These are phyloP conservation scores for Fusarium sambucinum DNA, from an alignment of 2,329 filamentous ascomycete species.

Conservation along the genomic window DNA sequence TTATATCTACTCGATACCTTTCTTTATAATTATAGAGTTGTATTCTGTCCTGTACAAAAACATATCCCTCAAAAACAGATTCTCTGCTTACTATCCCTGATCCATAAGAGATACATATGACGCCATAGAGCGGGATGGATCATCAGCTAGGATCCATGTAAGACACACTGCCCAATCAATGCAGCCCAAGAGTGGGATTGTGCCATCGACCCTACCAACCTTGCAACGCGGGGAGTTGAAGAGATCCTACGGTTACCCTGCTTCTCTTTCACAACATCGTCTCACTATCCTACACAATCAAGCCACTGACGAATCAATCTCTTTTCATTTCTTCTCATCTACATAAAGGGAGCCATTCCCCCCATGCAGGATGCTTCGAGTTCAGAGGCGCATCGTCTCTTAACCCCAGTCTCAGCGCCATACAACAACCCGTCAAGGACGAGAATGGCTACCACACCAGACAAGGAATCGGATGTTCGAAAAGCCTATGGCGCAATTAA, in stretches of 20 bases:
- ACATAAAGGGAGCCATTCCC: background rate
- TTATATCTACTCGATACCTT: fast-evolving
- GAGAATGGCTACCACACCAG: slow-evolving; percentile 15
- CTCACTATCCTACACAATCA: background rate
- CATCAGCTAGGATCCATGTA: slow-evolving; percentile 19
- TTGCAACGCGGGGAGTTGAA: slow-evolving; percentile 33
- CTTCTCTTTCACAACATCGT: background rate
- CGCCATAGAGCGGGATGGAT: slow-evolving; percentile 27
- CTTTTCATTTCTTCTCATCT: background rate
- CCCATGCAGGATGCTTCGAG: slow-evolving; percentile 11
- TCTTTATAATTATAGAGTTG: no score
- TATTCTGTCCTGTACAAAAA: background rate
- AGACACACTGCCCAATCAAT: slow-evolving; percentile 28
- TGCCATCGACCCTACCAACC: slow-evolving; percentile 43
- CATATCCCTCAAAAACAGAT: background rate
- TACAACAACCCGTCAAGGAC: background rate
- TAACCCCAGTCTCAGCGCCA: background rate
- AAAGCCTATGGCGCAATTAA: slow-evolving; percentile 28
- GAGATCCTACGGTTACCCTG: background rate
- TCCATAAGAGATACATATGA: background rate
- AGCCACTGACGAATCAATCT: background rate
- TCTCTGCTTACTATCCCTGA: background rate
- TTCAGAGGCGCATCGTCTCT: slow-evolving; percentile 18
- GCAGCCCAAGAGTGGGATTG: slow-evolving; percentile 35
- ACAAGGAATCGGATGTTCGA: slow-evolving; percentile 21